These are phyloP conservation scores for Hypoxylon perforatum DNA, from an alignment of 495 filamentous ascomycete species.

Conservation along the genomic window DNA sequence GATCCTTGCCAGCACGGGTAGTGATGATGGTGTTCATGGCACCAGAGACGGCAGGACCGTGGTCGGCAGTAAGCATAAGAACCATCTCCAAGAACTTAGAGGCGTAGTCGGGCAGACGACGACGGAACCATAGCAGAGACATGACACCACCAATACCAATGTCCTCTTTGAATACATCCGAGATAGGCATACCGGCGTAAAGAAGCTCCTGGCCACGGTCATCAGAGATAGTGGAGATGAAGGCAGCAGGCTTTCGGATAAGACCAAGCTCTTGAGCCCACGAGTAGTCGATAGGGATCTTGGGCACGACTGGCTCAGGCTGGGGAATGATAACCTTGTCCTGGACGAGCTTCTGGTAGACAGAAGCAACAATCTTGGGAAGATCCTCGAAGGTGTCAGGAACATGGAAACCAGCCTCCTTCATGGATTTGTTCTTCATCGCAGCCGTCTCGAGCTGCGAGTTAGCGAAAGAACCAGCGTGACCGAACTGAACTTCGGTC, in stretches of 20 bases:
- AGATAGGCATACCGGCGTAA: constrained; percentile 99
- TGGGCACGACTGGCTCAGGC: constrained; percentile 90
- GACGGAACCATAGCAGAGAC: constrained; percentile 99
- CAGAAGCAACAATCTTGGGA: constrained; percentile 74
- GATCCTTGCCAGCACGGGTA: constrained; percentile 97
- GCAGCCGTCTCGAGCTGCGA: constrained; percentile 97
- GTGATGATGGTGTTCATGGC: constrained; percentile 99
- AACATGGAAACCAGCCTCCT: constrained; percentile 91
- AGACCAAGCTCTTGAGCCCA: constrained; percentile 99
- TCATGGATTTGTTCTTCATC: constrained; percentile 96
- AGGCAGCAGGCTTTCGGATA: constrained; percentile 98
- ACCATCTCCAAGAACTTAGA: constrained; percentile 99
- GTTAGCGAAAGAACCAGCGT: constrained; percentile 98
- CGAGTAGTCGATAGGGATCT: constrained; percentile 99
- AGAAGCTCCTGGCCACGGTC: constrained; percentile 99
- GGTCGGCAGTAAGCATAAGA: constrained; percentile 99
- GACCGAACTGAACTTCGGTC: constrained; percentile 99
- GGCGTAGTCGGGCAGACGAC: constrained; percentile 93
- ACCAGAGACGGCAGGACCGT: constrained; percentile 98
- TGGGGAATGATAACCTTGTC: constrained; percentile 85
- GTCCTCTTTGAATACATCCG: constrained; percentile 98
- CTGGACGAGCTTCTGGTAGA: constrained; percentile 88
- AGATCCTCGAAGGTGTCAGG: constrained; percentile 98
- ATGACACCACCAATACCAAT: constrained; percentile 99
- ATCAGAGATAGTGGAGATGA: constrained; percentile 99